A percentile compares a stretch with the other conserved stretches of the same genome.
phyloP scores from a whole-genome alignment of 805 yeast genomes.

The Saccharomycopsis fermentans region DNA sequence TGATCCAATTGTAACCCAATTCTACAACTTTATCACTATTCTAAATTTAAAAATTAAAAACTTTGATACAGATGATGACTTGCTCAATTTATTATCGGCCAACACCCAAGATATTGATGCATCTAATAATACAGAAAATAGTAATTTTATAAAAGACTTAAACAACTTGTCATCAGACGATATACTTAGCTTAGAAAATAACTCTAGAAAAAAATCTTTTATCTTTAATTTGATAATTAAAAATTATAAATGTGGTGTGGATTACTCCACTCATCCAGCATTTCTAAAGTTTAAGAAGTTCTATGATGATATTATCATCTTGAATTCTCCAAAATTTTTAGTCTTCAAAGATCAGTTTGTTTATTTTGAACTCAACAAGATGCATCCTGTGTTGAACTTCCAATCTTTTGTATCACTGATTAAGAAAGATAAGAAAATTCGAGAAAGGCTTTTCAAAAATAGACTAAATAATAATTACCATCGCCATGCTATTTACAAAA shows the following conservation, averaged over 20 bases:
- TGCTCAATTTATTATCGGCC: background rate
- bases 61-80: background rate
- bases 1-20: background rate
- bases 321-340: background rate
- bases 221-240: background rate
- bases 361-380: constrained; percentile 15
- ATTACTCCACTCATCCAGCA: background rate
- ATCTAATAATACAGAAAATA: background rate
- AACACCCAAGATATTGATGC: background rate
- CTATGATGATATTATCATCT: background rate
- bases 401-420: constrained; percentile 4
- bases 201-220: background rate
- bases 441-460: background rate
- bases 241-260: background rate
- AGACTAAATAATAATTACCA: background rate
- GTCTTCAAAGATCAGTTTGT: constrained; percentile 8
- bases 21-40: background rate
- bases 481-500: constrained; percentile 1
- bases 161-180: background rate
- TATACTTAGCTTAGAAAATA: background rate
- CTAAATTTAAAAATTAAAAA: background rate
- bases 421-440: constrained; percentile 1
- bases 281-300: background rate
- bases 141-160: background rate
- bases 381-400: background rate